Evolutionary conservation across 1,139 yeast species (phyloP), one percentile per base, ranked within the genome.

Genomic region (Pichia sp.): DNA sequence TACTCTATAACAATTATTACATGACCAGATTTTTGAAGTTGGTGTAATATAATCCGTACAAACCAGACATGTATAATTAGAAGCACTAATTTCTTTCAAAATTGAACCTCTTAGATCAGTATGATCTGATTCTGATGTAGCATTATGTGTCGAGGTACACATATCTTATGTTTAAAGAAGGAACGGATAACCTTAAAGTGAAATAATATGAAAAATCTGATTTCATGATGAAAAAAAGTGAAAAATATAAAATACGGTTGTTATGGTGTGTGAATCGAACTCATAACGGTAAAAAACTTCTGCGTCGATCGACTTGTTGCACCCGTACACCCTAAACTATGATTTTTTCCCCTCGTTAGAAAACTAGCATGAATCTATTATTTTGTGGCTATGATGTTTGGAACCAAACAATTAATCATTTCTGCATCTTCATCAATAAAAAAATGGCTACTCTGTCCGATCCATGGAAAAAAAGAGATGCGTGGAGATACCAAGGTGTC

Each of bases 401-500:
- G n/a, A n/a, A n/a, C n/a, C n/a, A 25, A 9, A 25, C 9, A 25
- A 9, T 25, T 25, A 25, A 25, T 7, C 11, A 16, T 18, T 1
- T 18, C 36, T 18, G 15, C 7, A n/a, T 9, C 18, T 32, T 9
- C 15, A 15, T 15, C 16, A 32, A 32, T n/a, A 16, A 32, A 4
- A 27, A 22, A 35, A 35, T 37, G 37, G 37, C 45, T 27, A 40
- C 48, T 29, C 30, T 48, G 26, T 16, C 53, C 16, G 49, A 46
- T 27, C 51, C 53, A 42, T 50, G 53, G 53, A 50, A 50, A 30
- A 50, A 48, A 39, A 50, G 95, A 76, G 95, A 87, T 66, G 95
- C 95, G 47, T 87, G 96, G 96, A 81, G 95, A 73, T 84, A 80
- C 68, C 83, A 81, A 60, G 95, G 94, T 52, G 86, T 82, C 51